Base-by-base conservation (phyloP, 148 eudicot genomes). In the Rhododendron griersonianum region DNA sequence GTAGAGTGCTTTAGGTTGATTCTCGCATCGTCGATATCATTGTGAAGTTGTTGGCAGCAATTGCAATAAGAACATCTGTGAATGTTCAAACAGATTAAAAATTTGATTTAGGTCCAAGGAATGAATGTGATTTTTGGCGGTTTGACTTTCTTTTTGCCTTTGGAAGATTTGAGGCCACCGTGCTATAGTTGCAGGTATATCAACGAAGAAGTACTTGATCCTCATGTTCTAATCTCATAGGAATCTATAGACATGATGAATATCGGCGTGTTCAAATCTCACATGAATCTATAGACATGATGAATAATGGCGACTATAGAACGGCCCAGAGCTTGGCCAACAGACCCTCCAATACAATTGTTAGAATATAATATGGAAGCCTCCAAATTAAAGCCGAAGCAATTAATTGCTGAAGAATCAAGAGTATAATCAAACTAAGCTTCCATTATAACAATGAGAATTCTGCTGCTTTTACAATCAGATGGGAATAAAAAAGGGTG, bases 391-490 rank as follows among this genome's bases (percentile, higher is more conserved):
- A 63, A 63, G 6, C 33, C 1, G 74, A n/a, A 19, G 23, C 23
- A 16, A 16, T 19, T 18, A 57, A 21, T 63, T 23, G 37, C 7
- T 5, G 75, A 30, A 63, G 75, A 10, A 30, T 67, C 13, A n/a
- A 33, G 78, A 35, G 41, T 33, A 4, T 0, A 35, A 74, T 33
- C 41, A 67, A 30, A 14, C 44, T 53, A 1, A 33, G 35, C 35
- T 33, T 13, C 41, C n/a, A 65, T 83, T 84, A 45, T 69, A 30
- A 48, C 48, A 48, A 3, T 19, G 19, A 83, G 30, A 59, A 48
- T 45, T 25, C 50, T 44, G 59, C 2, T 83, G 59, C 44, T 65
- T 65, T 18, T 88, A 90, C 89, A 87, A 8, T 45, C 47, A 33
- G 9, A 4, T 1, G 19, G 50, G 50, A 11, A 13, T 10, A 11